A percentile compares a stretch with the other conserved stretches of the same genome.
phyloP scores from a whole-genome alignment of 2,329 filamentous ascomycete species.

The Fonsecaea pugnacius region DNA sequence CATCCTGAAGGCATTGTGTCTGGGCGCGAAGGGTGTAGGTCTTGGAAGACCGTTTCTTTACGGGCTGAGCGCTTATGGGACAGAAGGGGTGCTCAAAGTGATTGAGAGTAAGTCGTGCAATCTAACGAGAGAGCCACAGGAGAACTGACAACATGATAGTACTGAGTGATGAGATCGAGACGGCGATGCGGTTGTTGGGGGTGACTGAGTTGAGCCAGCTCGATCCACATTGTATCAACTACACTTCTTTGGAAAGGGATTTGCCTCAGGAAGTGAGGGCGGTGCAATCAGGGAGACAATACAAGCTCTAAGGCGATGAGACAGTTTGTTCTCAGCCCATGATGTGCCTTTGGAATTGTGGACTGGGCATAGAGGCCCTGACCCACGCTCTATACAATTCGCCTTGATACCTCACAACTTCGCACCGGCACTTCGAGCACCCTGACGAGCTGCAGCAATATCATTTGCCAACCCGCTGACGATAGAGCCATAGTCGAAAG shows the following conservation, averaged over 20 bases:
- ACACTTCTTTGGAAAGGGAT: conserved; percentile 40
- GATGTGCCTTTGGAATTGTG: too few species aligned
- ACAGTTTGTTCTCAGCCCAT: too few species aligned
- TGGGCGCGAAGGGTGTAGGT: conserved; percentile 60
- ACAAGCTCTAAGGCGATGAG: too few species aligned
- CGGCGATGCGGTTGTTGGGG: conserved; percentile 53
- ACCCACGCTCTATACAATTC: too few species aligned
- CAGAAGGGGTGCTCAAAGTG: conserved; percentile 53
- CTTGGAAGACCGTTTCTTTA: conserved; percentile 60
- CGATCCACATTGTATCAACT: conserved; percentile 50
- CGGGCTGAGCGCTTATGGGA: conserved; percentile 53
- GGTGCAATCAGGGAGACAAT: too few species aligned
- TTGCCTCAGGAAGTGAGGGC: too few species aligned
- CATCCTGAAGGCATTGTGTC: conserved; percentile 58
- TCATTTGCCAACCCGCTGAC: too few species aligned
- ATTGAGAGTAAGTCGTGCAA: conserved; percentile 45
- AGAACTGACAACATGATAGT: neutral
- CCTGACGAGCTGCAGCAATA: too few species aligned
- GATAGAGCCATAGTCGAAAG: too few species aligned
- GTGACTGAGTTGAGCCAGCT: conserved; percentile 50
- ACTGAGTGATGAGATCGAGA: conserved; percentile 49
- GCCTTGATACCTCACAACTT: too few species aligned
- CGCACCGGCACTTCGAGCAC: too few species aligned
- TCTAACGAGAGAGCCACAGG: conserved; percentile 37
- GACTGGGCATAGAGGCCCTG: too few species aligned